phyloP scores from a whole-genome alignment of 129 eudicot species.

The Glebionis coronaria region DNA sequence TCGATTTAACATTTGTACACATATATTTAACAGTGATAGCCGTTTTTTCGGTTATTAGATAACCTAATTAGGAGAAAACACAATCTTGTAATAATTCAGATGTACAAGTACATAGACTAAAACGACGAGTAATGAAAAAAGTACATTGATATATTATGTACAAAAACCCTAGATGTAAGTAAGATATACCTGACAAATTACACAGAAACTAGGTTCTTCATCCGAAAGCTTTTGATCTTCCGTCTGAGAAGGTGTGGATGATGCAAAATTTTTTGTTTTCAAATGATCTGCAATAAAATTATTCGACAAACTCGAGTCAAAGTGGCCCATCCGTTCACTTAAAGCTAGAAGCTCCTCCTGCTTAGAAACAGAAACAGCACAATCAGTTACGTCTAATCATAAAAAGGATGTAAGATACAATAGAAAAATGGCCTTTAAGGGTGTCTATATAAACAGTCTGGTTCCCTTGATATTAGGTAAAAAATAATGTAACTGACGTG shows the following conservation, averaged over 20 bases:
- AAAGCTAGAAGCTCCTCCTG: conserved; percentile 94
- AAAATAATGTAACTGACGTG: conserved; percentile 4
- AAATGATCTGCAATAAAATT: conserved; percentile 41
- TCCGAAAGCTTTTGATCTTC: conserved; percentile 36
- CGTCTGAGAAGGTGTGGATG: conserved; percentile 15
- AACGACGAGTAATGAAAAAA: no score
- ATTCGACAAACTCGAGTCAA: conserved; percentile 62
- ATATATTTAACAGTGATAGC: no score
- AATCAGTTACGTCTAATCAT: not conserved
- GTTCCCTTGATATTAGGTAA: no score
- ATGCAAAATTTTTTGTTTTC: conserved; percentile 41
- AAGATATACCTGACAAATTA: conserved; percentile 67
- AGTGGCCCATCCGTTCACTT: conserved; percentile 71
- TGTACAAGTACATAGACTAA: no score
- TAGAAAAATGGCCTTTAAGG: conserved; percentile 9
- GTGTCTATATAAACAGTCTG: not conserved
- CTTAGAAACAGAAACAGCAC: not conserved
- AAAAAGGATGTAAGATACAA: conserved; percentile 4
- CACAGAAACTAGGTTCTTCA: conserved; percentile 58
- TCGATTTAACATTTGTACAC: no score
- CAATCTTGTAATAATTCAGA: no score
- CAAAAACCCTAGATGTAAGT: no score
- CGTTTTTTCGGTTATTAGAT: no score
- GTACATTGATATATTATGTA: no score
- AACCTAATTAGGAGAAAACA: no score